A percentile compares a stretch with the other conserved stretches of the same genome.
Evolutionary conservation across 2,329 filamentous ascomycete species (phyloP).

Genomic region (Talaromyces amestolkiae): DNA sequence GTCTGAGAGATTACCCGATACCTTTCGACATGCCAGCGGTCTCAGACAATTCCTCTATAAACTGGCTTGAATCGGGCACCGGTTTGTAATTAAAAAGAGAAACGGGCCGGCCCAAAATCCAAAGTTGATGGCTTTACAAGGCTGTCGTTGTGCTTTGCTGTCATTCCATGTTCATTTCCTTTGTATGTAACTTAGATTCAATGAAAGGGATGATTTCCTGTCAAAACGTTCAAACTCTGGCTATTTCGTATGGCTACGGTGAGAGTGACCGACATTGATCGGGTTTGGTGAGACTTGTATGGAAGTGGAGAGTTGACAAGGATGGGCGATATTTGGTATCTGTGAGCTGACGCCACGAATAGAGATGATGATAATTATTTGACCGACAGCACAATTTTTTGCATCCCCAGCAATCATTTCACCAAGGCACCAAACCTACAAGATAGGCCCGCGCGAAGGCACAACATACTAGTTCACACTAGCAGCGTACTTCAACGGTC

Average conservation of each 20-base stretch:
- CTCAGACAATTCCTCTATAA: not conserved
- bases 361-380: not conserved
- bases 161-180: slow-evolving; percentile 19
- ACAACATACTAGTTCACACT: not conserved
- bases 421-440: not conserved
- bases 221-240: not conserved
- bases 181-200: slow-evolving; percentile 21
- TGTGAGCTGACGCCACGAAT: not conserved
- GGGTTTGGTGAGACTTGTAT: not conserved
- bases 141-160: slow-evolving; percentile 10
- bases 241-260: not conserved
- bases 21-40: not conserved
- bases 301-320: no score
- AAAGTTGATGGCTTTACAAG: slow-evolving; percentile 5
- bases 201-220: slow-evolving; percentile 15
- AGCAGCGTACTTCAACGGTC: not conserved
- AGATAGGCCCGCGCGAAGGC: not conserved
- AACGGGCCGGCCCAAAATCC: slow-evolving; percentile 6
- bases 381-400: not conserved
- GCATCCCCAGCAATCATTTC: not conserved
- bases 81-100: not conserved
- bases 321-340: no score
- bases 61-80: slow-evolving; percentile 6
- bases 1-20: not conserved
- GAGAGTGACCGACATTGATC: not conserved